Conservation (phyloP, 352 stramenopile genomes). For the Phytopythium sindhum region DNA sequence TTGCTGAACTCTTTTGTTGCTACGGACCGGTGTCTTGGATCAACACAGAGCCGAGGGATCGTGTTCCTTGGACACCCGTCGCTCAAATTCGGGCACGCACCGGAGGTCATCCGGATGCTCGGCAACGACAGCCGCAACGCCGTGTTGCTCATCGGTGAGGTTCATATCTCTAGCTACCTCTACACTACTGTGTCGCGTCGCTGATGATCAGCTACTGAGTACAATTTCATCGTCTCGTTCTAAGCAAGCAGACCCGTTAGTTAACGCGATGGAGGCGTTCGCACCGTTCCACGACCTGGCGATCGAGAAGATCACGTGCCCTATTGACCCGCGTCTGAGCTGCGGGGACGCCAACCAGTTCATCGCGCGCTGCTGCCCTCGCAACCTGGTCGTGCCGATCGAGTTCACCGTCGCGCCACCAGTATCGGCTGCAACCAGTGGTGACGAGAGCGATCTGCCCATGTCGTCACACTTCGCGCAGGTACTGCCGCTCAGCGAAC, state of each 20-base stretch:
- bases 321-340: slow-evolving; percentile 74
- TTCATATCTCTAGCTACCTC: background rate
- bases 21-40: background rate
- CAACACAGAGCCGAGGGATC: slow-evolving; percentile 53
- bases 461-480: slow-evolving; percentile 62
- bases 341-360: slow-evolving; percentile 87
- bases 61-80: slow-evolving; percentile 73
- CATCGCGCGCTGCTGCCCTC: slow-evolving; percentile 70
- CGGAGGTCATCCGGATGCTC: slow-evolving; percentile 54
- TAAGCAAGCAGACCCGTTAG: slow-evolving; percentile 38
- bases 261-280: slow-evolving; percentile 52
- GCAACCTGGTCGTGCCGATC: slow-evolving; percentile 60
- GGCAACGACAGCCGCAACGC: slow-evolving; percentile 61
- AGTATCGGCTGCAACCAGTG: background rate
- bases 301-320: slow-evolving; percentile 76
- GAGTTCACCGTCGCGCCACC: slow-evolving; percentile 45
- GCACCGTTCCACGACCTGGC: slow-evolving; percentile 48
- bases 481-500: slow-evolving; percentile 71
- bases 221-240: background rate
- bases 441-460: slow-evolving; percentile 16
- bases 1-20: background rate
- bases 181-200: background rate
- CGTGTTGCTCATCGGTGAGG: slow-evolving; percentile 61
- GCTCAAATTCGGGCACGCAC: slow-evolving; percentile 51
- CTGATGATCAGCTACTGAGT: background rate